A percentile compares a stretch with the other conserved stretches of the same genome.
phyloP scores from a whole-genome alignment of 148 eudicot genomes.

The Pouteria glomerata region DNA sequence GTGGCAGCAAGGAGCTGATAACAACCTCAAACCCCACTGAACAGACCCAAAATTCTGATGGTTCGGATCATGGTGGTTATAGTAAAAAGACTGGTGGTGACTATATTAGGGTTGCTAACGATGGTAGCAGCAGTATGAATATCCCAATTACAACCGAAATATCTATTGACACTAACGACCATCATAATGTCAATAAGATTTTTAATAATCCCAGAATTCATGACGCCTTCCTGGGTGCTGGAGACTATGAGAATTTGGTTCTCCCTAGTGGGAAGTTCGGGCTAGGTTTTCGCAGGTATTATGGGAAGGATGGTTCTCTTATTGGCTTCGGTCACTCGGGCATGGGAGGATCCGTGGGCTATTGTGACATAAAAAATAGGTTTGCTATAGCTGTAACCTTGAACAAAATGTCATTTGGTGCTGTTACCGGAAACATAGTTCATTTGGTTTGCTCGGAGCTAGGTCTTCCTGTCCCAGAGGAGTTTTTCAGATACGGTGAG shows the following conservation, averaged over 20 bases:
- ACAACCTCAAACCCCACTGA: conserved; percentile 19
- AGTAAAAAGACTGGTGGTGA: not conserved
- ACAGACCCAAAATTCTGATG: conserved; percentile 28
- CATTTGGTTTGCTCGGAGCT: conserved; percentile 78
- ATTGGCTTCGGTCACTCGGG: conserved; percentile 92
- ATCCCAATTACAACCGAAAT: conserved; percentile 6
- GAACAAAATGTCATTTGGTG: conserved; percentile 82
- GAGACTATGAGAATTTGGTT: conserved; percentile 64
- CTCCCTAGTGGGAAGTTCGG: conserved; percentile 64
- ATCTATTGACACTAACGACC: conserved; percentile 4
- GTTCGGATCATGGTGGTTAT: conserved; percentile 3
- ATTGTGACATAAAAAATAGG: conserved; percentile 61
- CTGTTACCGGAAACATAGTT: conserved; percentile 60
- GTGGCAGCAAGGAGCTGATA: conserved; percentile 24
- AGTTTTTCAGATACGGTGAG: conserved; percentile 32
- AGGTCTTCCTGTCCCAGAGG: conserved; percentile 62
- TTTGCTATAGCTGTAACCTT: conserved; percentile 82
- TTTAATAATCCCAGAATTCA: conserved; percentile 62
- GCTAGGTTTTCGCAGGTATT: conserved; percentile 68
- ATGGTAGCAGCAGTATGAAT: conserved; percentile 21
- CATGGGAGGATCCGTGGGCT: conserved; percentile 93
- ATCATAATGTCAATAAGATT: conserved; percentile 23
- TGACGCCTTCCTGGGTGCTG: conserved; percentile 80
- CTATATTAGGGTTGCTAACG: conserved; percentile 37
- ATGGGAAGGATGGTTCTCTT: conserved; percentile 48